A percentile compares a stretch with the other conserved stretches of the same genome.
Evolutionary conservation across 1,139 yeast species (phyloP).

Genomic region (Magnusiomyces clavatus): DNA sequence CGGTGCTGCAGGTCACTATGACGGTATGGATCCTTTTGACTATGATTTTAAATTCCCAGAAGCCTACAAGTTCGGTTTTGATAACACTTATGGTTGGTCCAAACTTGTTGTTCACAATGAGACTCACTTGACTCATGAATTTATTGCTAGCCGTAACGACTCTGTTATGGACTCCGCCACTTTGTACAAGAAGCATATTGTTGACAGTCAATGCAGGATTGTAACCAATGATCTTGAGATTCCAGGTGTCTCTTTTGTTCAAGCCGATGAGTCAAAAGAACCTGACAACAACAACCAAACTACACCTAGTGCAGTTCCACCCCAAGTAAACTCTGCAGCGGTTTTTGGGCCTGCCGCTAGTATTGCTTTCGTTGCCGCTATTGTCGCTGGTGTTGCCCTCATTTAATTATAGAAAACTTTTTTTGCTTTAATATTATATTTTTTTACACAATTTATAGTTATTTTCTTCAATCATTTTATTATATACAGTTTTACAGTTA

Average conservation of each 20-base stretch:
- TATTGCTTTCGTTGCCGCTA: not conserved
- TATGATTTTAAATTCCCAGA: constrained; percentile 6
- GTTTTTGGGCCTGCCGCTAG: not conserved
- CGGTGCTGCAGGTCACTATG: constrained; percentile 29
- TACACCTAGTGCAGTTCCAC: not conserved
- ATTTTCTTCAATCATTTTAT: not conserved
- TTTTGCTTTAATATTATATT: not conserved
- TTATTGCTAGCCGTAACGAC: constrained; percentile 33
- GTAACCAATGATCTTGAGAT: no score
- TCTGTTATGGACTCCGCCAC: constrained; percentile 31
- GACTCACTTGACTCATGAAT: constrained; percentile 39
- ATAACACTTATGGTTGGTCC: constrained; percentile 30
- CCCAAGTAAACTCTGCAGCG: not conserved
- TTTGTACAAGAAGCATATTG: constrained; percentile 19
- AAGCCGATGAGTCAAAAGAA: no score
- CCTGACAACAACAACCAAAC: not conserved
- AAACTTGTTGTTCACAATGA: constrained; percentile 44
- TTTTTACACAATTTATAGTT: not conserved
- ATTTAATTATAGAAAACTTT: not conserved
- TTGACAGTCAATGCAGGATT: not conserved
- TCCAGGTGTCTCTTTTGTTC: no score
- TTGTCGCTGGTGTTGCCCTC: not conserved
- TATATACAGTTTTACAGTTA: not conserved
- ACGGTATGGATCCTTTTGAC: constrained; percentile 23
- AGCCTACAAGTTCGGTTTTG: constrained; percentile 13